A percentile compares a stretch with the other conserved stretches of the same genome.
phyloP scores from a whole-genome alignment of 352 stramenopile species.

The Peronosclerospora sorghi region DNA sequence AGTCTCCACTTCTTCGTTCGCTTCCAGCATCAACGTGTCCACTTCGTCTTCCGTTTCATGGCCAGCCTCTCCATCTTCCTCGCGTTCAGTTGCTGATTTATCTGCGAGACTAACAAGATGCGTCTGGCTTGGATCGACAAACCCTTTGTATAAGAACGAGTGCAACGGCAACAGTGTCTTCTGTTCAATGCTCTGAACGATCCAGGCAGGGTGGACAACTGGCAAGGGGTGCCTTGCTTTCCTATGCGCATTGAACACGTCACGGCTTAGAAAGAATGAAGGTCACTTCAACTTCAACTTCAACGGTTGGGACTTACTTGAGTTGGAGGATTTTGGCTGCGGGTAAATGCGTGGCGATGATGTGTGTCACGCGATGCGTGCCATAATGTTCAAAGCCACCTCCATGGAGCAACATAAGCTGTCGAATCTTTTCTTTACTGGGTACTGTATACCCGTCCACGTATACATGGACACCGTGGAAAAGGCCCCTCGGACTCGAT shows the following conservation, averaged over 20 bases:
- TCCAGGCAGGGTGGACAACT: conserved; percentile 86
- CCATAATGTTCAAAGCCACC: conserved; percentile 86
- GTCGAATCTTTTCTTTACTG: conserved; percentile 75
- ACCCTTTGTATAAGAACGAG: conserved; percentile 79
- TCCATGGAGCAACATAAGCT: conserved; percentile 66
- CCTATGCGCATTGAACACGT: too few relatives aligned
- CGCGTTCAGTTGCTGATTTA: background rate
- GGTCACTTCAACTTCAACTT: conserved; percentile 8
- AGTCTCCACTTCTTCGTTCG: conserved; percentile 2
- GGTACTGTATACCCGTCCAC: conserved; percentile 84
- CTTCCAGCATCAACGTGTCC: background rate
- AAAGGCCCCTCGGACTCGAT: conserved; percentile 19
- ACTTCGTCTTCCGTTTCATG: conserved; percentile 6
- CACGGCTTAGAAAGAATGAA: background rate
- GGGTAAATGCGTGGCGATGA: conserved; percentile 78
- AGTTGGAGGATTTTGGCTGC: conserved; percentile 80
- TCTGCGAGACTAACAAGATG: conserved; percentile 19
- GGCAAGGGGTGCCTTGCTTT: conserved; percentile 46
- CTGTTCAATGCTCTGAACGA: conserved; percentile 81
- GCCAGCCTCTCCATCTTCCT: background rate
- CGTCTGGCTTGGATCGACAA: conserved; percentile 58
- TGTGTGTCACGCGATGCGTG: conserved; percentile 75
- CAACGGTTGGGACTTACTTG: conserved; percentile 31
- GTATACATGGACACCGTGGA: conserved; percentile 67
- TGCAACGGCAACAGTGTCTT: conserved; percentile 56